These are phyloP conservation scores for Camelina neglecta DNA, from an alignment of 345 rosid genomes.

Conservation along the genomic window DNA sequence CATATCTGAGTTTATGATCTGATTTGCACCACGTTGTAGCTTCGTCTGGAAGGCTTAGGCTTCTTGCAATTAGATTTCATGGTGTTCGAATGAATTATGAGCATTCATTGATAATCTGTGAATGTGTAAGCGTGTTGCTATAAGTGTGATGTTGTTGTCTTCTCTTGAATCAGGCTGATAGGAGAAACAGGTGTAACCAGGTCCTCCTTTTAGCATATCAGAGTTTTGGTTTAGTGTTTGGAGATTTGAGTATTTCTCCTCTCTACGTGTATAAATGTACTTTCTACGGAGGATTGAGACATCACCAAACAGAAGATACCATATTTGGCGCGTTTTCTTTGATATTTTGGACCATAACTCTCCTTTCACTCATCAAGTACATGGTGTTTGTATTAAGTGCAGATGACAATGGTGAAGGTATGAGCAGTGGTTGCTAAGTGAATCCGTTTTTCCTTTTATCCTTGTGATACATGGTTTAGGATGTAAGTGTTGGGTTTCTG, in stretches of 20 bases:
- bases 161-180: conserved; percentile 61
- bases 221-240: conserved; percentile 84
- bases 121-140: background rate
- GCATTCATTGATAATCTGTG: background rate
- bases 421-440: conserved; percentile 5
- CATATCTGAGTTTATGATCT: conserved; percentile 14
- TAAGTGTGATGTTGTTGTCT: conserved; percentile 25
- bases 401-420: conserved; percentile 94
- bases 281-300: conserved; percentile 67
- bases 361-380: conserved; percentile 80
- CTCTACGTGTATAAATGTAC: conserved; percentile 81
- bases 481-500: conserved; percentile 32
- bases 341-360: conserved; percentile 86
- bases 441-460: background rate
- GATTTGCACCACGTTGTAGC: background rate
- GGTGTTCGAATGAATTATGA: too few species aligned
- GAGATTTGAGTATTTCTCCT: conserved; percentile 82
- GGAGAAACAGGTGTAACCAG: conserved; percentile 53
- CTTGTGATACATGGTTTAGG: conserved; percentile 9
- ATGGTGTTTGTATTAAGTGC: conserved; percentile 60
- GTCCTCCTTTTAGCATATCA: conserved; percentile 74
- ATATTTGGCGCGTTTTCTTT: conserved; percentile 82
- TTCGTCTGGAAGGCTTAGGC: background rate
- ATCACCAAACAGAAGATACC: conserved; percentile 66
- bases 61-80: background rate